Evolutionary conservation across 2,329 filamentous ascomycete genomes (phyloP), one percentile per base, ranked within the genome.

Genomic region (Penicillium concentricum): DNA sequence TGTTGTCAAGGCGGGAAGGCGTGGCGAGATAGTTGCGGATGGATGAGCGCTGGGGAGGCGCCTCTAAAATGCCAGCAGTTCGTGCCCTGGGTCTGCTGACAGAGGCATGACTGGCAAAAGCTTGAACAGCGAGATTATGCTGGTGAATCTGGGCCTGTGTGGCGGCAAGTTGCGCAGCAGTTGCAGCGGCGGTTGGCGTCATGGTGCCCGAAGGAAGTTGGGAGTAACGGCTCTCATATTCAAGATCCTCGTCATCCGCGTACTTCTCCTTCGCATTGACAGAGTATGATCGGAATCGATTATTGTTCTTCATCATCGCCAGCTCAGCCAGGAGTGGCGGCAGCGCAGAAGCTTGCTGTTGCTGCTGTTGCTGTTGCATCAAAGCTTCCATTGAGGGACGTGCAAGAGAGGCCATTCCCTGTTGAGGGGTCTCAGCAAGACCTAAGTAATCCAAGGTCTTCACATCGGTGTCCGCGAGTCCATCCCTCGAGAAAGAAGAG

Each of bases 261-360:
- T 97, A 97, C 74, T 94, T 95, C 73, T 97, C 93, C 76, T 96
- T 97, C 54, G 96, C 95, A 75, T 99, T 99, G 63, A 99, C 94
- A 0, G 94, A 99, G 74, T 97, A 97, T 2, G 94, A 99, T 45
- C 94, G 87, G 81, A 97, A 96, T 51, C 94, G 87, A 73, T 90
- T 97, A 66, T 90, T 89, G 71, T 85, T 89, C 62, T 87, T 88
- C 63, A 91, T 84, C 71, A 90, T 88, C 60, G 87, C 87, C 59
- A 93, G 79, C 68, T 89, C 89, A 43, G 88, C 87, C 34, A 93
- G 81, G 62, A 91, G 89, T 2, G 89, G 87, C 39, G 79, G 79
- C 24, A 82, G 66, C 15, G 75, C 72, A 57, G 81, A 75, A 30
- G 74, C 68, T 54, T 73, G 70, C 45, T 74, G 71, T 53, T 81